Evolutionary conservation across 2,329 filamentous ascomycete species (phyloP).

Genomic region (Immersiporthe knoxdaviesiana): DNA sequence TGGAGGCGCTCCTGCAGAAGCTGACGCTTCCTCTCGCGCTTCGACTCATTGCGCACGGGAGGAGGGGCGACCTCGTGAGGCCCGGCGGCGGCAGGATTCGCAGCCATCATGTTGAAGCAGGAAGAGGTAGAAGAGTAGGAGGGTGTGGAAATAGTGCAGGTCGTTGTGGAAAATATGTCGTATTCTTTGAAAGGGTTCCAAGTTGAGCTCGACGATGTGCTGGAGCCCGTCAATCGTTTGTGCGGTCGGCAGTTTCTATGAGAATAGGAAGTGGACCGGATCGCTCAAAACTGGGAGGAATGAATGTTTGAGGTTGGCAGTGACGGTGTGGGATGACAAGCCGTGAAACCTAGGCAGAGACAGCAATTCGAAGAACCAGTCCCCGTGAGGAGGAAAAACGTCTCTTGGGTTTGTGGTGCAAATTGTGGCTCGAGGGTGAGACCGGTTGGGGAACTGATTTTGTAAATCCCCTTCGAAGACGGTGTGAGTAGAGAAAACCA

Average conservation of each 20-base stretch:
- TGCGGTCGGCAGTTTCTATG: neutral
- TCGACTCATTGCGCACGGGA: conserved; percentile 55
- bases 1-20: conserved; percentile 79
- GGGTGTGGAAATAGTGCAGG: neutral
- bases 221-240: neutral
- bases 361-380: neutral
- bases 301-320: neutral
- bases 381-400: neutral
- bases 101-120: conserved; percentile 25
- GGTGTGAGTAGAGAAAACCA: neutral
- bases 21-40: conserved; percentile 88
- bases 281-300: neutral
- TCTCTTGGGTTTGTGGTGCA: neutral
- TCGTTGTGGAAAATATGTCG: neutral
- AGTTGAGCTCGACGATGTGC: neutral
- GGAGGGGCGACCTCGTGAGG: conserved; percentile 21
- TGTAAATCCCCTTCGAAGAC: conserved; percentile 7
- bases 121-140: neutral
- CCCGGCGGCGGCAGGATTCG: conserved; percentile 22
- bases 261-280: neutral
- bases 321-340: neutral
- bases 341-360: neutral
- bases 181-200: neutral
- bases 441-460: conserved; percentile 1
- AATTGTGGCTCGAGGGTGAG: conserved; percentile 14